Base-by-base conservation (phyloP, 139 green algal genomes). In the Coccomyxa sp. region DNA sequence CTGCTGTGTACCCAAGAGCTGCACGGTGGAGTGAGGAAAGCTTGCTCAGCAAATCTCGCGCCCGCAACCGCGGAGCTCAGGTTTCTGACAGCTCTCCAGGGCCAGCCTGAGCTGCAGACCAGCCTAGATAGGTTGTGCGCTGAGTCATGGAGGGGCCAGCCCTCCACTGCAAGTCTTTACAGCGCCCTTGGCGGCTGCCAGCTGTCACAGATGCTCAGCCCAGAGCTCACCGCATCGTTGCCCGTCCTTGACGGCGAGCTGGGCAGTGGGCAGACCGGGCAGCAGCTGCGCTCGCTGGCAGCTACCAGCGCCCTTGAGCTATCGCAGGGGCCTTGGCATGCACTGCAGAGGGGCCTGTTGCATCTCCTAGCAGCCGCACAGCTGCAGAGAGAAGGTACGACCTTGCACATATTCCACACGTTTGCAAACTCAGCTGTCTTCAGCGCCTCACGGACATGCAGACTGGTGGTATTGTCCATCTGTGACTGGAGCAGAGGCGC, bases 311-410 rank as follows among this genome's bases (percentile, higher is more conserved):
- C 74, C 16, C 40, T 29, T 24, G 33, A 44, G 44, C 74, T 71
- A 50, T 40, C n/a, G 40, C 69, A 78, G 27, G 33, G 41, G 29
- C 27, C 41, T 3, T n/a, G 9, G 7, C 9, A 36, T 7, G 41
- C 34, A 22, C 70, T 55, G 44, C 64, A 50, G 33, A 72, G 74
- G 50, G 74, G 44, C 10, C 41, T 78, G 31, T 33, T 78, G 50
- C 74, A 78, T 39, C 41, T 54, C 31, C 50, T 78, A 8, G 50
- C 74, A 31, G 74, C 44, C 10, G 44, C 64, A 44, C 44, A 55
- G 12, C 31, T 36, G 40, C 31, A 27, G 22, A 55, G 68, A 38
- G 74, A 78, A n/a, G 74, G 74, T 78, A 55, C 12, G 70, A 18
- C 16, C 14, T n/a, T n/a, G n/a, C n/a, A n/a, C n/a, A n/a, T n/a